Percentiles rank a stretch among this genome's conserved stretches.
Evolutionary conservation across 305 asterid genomes (phyloP).

Genomic region (Fraxinus xanthoxyloides): DNA sequence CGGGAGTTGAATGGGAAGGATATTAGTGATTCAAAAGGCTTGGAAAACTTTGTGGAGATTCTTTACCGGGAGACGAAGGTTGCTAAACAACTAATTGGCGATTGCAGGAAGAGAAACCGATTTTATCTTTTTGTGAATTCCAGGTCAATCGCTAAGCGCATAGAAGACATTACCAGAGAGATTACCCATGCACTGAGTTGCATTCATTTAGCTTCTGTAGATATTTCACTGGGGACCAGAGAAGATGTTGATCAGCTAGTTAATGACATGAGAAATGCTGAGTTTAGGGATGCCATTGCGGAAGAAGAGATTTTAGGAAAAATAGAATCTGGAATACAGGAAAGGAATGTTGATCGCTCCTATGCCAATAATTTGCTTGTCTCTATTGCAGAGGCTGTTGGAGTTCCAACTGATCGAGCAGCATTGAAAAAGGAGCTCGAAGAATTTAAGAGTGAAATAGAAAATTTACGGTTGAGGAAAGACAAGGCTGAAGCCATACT

Average conservation of each 20-base stretch:
- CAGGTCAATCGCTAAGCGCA: constrained; percentile 45
- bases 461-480: constrained; percentile 46
- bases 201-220: constrained; percentile 48
- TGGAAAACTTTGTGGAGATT: constrained; percentile 34
- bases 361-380: constrained; percentile 53
- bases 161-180: constrained; percentile 45
- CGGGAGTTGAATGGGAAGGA: constrained; percentile 36
- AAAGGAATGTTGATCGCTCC: constrained; percentile 54
- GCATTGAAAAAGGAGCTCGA: constrained; percentile 50
- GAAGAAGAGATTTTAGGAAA: constrained; percentile 56
- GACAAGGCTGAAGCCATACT: constrained; percentile 66
- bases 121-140: constrained; percentile 57
- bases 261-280: constrained; percentile 43
- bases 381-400: constrained; percentile 59
- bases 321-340: constrained; percentile 54
- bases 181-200: constrained; percentile 43
- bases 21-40: constrained; percentile 30
- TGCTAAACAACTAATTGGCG: constrained; percentile 43
- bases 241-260: constrained; percentile 42
- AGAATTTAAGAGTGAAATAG: constrained; percentile 55
- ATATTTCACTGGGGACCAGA: constrained; percentile 36
- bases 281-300: constrained; percentile 44
- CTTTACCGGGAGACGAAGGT: constrained; percentile 34
- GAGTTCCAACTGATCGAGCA: constrained; percentile 50
- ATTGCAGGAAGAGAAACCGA: constrained; percentile 47